Evolutionary conservation across 352 stramenopile genomes (phyloP).

Genomic region (Plasmopara viticola): DNA sequence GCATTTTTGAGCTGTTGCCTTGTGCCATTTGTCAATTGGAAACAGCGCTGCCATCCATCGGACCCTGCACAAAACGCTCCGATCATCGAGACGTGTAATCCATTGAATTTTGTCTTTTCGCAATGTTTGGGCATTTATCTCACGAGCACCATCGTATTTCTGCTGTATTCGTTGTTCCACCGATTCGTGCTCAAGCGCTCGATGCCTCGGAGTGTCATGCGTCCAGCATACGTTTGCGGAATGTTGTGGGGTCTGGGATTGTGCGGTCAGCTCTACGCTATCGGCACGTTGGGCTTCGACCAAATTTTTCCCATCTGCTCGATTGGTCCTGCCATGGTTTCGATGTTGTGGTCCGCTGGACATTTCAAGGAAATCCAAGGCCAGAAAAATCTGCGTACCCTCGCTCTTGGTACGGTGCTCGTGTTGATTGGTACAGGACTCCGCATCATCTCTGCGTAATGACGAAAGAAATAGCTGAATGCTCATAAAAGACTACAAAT

Average conservation of each 20-base stretch:
- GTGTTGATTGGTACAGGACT: slow-evolving; percentile 65
- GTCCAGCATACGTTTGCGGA: slow-evolving; percentile 70
- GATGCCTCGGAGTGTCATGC: slow-evolving; percentile 79
- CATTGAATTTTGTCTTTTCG: slow-evolving; percentile 78
- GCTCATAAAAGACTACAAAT: neutral
- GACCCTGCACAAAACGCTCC: slow-evolving; percentile 7
- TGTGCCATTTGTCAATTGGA: slow-evolving; percentile 76
- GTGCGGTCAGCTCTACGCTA: slow-evolving; percentile 65
- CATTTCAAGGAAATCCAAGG: slow-evolving; percentile 84
- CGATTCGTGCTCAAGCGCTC: slow-evolving; percentile 63
- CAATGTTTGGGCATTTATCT: slow-evolving; percentile 81
- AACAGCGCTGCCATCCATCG: slow-evolving; percentile 45
- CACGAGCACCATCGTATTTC: slow-evolving; percentile 63
- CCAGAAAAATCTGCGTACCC: slow-evolving; percentile 44
- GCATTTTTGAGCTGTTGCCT: slow-evolving; percentile 69
- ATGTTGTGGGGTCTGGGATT: slow-evolving; percentile 69
- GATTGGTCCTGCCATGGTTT: slow-evolving; percentile 76
- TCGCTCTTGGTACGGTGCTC: slow-evolving; percentile 54
- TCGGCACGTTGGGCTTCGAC: slow-evolving; percentile 68
- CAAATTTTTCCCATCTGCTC: slow-evolving; percentile 77
- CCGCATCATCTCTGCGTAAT: slow-evolving; percentile 49
- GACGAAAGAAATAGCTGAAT: neutral
- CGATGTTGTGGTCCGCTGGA: slow-evolving; percentile 76
- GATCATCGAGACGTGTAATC: slow-evolving; percentile 65
- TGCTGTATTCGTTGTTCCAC: slow-evolving; percentile 74